Percentiles rank a stretch among this genome's conserved stretches.
Conservation (phyloP, 1,284 basidiomycete species). For the Wolfiporia cocos region DNA sequence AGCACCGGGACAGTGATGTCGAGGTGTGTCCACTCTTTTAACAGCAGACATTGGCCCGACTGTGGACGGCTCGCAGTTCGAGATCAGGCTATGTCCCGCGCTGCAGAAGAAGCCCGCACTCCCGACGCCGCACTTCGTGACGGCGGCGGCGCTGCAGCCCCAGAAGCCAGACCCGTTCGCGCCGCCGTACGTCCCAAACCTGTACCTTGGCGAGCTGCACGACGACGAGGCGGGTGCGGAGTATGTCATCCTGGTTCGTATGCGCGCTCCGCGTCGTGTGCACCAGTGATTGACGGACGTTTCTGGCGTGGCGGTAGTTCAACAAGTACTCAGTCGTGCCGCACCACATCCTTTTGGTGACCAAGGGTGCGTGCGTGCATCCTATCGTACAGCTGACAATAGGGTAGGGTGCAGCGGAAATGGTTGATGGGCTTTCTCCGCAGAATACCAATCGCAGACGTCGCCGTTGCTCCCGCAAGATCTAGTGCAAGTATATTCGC, state of each 20-base stretch:
- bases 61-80: conserved; percentile 46
- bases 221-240: conserved; percentile 56
- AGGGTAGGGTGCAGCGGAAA: not conserved
- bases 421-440: not conserved
- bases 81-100: conserved; percentile 77
- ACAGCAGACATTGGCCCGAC: not conserved
- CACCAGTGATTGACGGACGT: not conserved
- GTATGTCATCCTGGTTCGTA: conserved; percentile 71
- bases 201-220: conserved; percentile 68
- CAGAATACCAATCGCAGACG: conserved; percentile 71
- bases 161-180: conserved; percentile 63
- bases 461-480: conserved; percentile 75
- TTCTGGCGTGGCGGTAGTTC: conserved; percentile 37
- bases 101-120: conserved; percentile 68
- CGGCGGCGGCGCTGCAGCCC: conserved; percentile 23
- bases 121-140: conserved; percentile 38
- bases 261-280: not conserved
- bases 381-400: not conserved
- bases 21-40: conserved; percentile 39
- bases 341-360: conserved; percentile 76
- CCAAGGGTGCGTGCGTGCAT: conserved; percentile 50
- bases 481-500: conserved; percentile 64
- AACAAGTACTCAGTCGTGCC: conserved; percentile 85
- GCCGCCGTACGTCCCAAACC: conserved; percentile 71
- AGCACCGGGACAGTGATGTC: conserved; percentile 52